These are phyloP conservation scores for Candida andamanensis DNA, from an alignment of 805 yeast species.

Conservation along the genomic window DNA sequence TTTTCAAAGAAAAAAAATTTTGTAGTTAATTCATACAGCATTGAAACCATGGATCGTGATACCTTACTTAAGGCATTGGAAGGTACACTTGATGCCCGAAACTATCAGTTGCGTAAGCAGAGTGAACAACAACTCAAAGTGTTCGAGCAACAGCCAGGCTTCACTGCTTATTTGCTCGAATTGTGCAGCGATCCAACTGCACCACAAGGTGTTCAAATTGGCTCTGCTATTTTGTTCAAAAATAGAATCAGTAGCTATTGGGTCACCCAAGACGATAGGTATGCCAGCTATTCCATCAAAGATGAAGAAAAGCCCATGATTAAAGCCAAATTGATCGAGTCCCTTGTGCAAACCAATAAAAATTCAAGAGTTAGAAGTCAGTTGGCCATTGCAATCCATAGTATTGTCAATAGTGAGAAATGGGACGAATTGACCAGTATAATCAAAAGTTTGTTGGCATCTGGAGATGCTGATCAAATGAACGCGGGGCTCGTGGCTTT, in stretches of 20 bases:
- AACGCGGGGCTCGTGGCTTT: slow-evolving; percentile 37
- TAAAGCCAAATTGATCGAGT: slow-evolving; percentile 33
- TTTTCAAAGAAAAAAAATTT: no score
- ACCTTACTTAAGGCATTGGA: slow-evolving; percentile 46
- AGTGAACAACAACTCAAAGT: slow-evolving; percentile 49
- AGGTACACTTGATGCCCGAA: slow-evolving; percentile 48
- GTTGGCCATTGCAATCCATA: slow-evolving; percentile 51
- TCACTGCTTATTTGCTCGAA: slow-evolving; percentile 49
- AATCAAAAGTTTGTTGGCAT: slow-evolving; percentile 34
- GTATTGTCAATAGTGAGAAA: slow-evolving; percentile 45
- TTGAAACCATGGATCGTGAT: slow-evolving; percentile 45
- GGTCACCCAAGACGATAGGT: slow-evolving; percentile 28
- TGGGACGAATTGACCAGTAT: slow-evolving; percentile 36
- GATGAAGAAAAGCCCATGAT: slow-evolving; percentile 38
- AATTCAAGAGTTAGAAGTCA: slow-evolving; percentile 45
- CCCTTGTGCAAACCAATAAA: slow-evolving; percentile 37
- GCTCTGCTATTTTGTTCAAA: slow-evolving; percentile 42
- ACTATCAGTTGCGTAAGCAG: slow-evolving; percentile 43
- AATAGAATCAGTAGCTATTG: slow-evolving; percentile 36
- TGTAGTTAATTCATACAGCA: no score
- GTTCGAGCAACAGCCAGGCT: slow-evolving; percentile 53
- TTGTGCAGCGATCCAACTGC: slow-evolving; percentile 42
- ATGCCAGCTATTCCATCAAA: slow-evolving; percentile 17
- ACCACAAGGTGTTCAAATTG: slow-evolving; percentile 32
- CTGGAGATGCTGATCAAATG: slow-evolving; percentile 31